These are phyloP conservation scores for Camellia sinensis DNA, from an alignment of 148 eudicot genomes.

Conservation along the genomic window DNA sequence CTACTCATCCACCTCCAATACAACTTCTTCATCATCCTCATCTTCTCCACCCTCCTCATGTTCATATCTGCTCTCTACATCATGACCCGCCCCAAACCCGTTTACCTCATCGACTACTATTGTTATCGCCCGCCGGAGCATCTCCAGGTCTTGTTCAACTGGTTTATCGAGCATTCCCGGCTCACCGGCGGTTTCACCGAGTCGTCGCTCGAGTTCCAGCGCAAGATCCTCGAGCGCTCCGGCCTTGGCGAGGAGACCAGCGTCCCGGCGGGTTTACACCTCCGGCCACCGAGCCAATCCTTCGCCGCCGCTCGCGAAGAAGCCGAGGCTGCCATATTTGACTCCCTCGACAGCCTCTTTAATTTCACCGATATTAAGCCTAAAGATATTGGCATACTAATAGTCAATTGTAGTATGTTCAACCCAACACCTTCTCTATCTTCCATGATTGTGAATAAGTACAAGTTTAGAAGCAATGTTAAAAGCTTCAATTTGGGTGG, in stretches of 20 bases:
- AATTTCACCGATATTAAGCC: no score
- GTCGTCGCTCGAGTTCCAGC: conserved; percentile 47
- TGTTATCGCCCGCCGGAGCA: conserved; percentile 38
- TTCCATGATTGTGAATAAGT: no score
- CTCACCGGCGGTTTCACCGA: conserved; percentile 44
- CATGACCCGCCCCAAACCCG: conserved; percentile 47
- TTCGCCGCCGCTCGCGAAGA: conserved; percentile 27
- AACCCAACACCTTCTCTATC: no score
- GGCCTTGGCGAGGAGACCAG: conserved; percentile 57
- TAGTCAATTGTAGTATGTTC: no score
- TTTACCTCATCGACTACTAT: conserved; percentile 49
- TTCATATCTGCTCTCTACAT: conserved; percentile 42
- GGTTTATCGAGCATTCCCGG: conserved; percentile 36
- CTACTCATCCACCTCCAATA: conserved; percentile 29
- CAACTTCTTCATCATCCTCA: conserved; percentile 31
- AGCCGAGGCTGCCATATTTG: no score
- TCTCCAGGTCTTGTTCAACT: conserved; percentile 22
- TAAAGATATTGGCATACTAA: no score
- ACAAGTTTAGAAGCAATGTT: conserved; percentile 35
- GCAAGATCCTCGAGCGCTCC: conserved; percentile 50
- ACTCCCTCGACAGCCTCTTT: no score
- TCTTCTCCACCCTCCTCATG: conserved; percentile 27
- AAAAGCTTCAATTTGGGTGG: conserved; percentile 54
- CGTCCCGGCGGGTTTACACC: conserved; percentile 24
- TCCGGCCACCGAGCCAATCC: conserved; percentile 30